Evolutionary conservation across 495 filamentous ascomycete genomes (phyloP).

Genomic region (Hypoxylon lienhwacheense): DNA sequence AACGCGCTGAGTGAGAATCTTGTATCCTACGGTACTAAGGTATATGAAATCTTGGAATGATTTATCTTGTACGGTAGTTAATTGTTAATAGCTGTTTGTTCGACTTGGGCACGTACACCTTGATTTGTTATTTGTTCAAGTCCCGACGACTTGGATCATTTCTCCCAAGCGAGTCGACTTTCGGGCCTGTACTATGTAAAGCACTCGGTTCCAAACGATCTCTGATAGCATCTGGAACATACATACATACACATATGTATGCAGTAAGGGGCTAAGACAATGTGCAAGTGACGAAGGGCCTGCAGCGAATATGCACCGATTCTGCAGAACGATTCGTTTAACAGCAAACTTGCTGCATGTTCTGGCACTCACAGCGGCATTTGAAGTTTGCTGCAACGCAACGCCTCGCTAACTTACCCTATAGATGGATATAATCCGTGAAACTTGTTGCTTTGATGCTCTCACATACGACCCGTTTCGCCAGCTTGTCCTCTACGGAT

Average conservation of each 20-base stretch:
- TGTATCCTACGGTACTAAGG: too few relatives aligned
- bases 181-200: constrained; percentile 10
- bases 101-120: background rate
- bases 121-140: constrained; percentile 10
- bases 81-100: background rate
- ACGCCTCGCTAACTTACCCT: constrained; percentile 8
- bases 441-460: constrained; percentile 13
- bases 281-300: constrained; percentile 14
- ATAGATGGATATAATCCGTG: background rate
- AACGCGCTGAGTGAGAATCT: too few relatives aligned
- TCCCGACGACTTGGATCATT: constrained; percentile 35
- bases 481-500: constrained; percentile 17
- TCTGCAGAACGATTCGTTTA: constrained; percentile 14
- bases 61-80: background rate
- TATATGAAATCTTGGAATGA: too few relatives aligned
- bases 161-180: constrained; percentile 25
- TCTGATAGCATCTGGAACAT: constrained; percentile 26
- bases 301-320: constrained; percentile 16
- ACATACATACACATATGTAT: constrained; percentile 14
- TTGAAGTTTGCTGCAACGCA: constrained; percentile 32
- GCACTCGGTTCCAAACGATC: constrained; percentile 18
- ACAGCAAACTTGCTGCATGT: constrained; percentile 5
- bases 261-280: constrained; percentile 20
- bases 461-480: constrained; percentile 23
- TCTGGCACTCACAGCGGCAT: constrained; percentile 16